These are phyloP conservation scores for Monascus purpureus DNA, from an alignment of 495 filamentous ascomycete species.

Conservation along the genomic window DNA sequence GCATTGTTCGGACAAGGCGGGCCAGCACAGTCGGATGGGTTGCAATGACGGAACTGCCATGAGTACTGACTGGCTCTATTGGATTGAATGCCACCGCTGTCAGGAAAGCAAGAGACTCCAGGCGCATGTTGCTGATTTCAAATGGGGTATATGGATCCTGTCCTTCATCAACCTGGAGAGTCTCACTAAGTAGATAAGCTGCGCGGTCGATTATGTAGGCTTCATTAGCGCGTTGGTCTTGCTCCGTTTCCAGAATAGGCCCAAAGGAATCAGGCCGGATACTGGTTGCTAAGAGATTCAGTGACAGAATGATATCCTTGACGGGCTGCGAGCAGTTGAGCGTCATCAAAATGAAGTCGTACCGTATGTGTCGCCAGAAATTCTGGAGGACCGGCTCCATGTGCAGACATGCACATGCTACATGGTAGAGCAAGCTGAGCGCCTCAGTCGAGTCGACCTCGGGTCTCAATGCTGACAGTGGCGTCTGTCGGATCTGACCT, in stretches of 20 bases:
- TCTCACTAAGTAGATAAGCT: conserved; percentile 44
- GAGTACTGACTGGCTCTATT: conserved; percentile 18
- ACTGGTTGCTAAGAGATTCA: conserved; percentile 46
- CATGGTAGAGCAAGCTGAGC: conserved; percentile 41
- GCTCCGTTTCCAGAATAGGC: conserved; percentile 38
- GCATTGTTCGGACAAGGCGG: conserved; percentile 46
- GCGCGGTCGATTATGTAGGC: conserved; percentile 45
- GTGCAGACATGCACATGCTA: conserved; percentile 37
- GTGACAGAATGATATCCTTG: conserved; percentile 41
- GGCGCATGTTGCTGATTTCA: conserved; percentile 42
- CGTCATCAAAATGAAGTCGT: conserved; percentile 51
- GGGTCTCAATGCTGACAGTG: conserved; percentile 27
- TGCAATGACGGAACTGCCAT: conserved; percentile 40
- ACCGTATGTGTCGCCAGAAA: conserved; percentile 49
- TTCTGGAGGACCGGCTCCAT: conserved; percentile 22
- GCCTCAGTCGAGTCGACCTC: conserved; percentile 43
- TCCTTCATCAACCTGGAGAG: conserved; percentile 32
- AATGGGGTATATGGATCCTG: conserved; percentile 29
- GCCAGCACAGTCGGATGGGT: conserved; percentile 40
- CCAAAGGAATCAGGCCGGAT: conserved; percentile 44
- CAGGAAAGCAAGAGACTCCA: conserved; percentile 43
- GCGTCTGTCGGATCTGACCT: conserved; percentile 26
- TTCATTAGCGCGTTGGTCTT: conserved; percentile 40
- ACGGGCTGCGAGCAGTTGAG: conserved; percentile 44
- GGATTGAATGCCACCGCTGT: conserved; percentile 32